Conservation (phyloP, 148 eudicot genomes). For the Bassia scoparia region DNA sequence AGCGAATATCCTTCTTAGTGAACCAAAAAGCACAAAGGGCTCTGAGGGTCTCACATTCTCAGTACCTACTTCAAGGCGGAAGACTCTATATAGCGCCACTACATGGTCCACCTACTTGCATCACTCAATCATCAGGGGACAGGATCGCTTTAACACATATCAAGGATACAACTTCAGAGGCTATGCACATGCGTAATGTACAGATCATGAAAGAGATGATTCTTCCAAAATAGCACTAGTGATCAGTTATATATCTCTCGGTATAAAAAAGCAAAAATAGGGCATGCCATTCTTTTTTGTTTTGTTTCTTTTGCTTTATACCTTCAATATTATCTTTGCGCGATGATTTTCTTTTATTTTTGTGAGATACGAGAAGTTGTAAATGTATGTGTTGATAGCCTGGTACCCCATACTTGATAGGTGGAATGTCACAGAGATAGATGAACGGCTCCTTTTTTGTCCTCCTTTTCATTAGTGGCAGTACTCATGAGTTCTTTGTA, state of each 20-base stretch:
- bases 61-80: too few species aligned
- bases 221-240: slow-evolving; percentile 1
- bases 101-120: too few species aligned
- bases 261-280: neutral
- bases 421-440: slow-evolving; percentile 14
- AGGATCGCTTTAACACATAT: slow-evolving; percentile 46
- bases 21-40: too few species aligned
- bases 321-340: slow-evolving; percentile 26
- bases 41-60: too few species aligned
- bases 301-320: neutral
- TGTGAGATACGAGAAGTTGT: slow-evolving; percentile 6
- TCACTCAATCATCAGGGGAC: too few species aligned
- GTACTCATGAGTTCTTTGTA: neutral
- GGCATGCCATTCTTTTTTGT: neutral
- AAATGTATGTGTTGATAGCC: slow-evolving; percentile 19
- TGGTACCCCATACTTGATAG: neutral
- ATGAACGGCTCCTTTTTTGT: slow-evolving; percentile 16
- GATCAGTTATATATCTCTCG: neutral
- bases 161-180: slow-evolving; percentile 45
- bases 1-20: too few species aligned
- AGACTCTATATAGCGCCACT: too few species aligned
- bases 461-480: neutral
- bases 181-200: slow-evolving; percentile 32
- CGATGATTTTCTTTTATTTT: neutral
- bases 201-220: slow-evolving; percentile 11